Percentiles rank a stretch among this genome's conserved stretches.
These are phyloP conservation scores for Aphanomyces cochlioides DNA, from an alignment of 352 stramenopile genomes.

Conservation along the genomic window DNA sequence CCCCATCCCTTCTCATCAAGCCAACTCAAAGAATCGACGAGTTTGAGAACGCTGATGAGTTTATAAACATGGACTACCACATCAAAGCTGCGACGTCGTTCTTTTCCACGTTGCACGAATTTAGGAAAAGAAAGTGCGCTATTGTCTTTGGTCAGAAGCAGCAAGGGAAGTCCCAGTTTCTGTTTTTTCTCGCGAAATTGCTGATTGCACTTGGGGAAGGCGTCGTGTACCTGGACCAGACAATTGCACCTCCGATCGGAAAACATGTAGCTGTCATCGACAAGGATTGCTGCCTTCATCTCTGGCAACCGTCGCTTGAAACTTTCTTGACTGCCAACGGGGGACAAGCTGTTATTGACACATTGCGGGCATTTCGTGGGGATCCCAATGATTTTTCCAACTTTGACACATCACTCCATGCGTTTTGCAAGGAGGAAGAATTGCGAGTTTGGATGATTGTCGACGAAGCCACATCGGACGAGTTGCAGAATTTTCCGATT, in stretches of 20 bases:
- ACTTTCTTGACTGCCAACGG: not conserved
- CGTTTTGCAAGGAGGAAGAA: not conserved
- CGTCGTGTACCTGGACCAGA: not conserved
- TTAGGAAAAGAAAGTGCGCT: not conserved
- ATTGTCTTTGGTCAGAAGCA: conserved; percentile 1
- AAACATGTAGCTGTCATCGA: not conserved
- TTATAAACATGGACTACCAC: not conserved
- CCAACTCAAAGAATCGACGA: not conserved
- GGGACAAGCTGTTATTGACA: not conserved
- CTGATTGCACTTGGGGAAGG: not conserved
- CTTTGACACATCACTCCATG: not conserved
- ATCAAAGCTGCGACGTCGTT: not conserved
- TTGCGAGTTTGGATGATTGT: not conserved
- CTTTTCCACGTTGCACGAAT: not conserved
- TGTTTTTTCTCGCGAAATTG: not conserved
- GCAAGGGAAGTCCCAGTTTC: not conserved
- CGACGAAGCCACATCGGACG: not conserved
- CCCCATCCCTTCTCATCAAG: not conserved
- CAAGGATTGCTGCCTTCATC: not conserved
- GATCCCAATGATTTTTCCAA: not conserved
- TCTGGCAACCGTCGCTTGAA: not conserved
- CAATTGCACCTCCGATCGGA: not conserved
- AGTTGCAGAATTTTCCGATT: not conserved
- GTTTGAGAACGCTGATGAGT: not conserved
- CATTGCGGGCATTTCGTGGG: not conserved